A percentile compares a stretch with the other conserved stretches of the same genome.
Evolutionary conservation across 139 green algal species (phyloP).

Genomic region (Volvox africanus): DNA sequence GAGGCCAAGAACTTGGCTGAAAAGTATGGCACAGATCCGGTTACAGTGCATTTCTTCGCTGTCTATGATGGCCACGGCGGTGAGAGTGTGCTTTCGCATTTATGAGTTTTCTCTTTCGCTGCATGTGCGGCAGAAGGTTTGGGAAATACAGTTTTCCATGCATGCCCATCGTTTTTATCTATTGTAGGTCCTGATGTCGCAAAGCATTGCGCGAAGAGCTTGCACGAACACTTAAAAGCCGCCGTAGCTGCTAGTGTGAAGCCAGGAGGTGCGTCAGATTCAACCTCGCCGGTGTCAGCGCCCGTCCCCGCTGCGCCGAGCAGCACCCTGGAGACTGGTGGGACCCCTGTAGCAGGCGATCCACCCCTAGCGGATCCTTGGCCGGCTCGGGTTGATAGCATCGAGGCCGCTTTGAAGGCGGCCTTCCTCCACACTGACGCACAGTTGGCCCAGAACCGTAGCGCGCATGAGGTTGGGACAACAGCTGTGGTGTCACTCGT

Average conservation of each 20-base stretch:
- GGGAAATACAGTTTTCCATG: not conserved
- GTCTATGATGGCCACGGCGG: conserved; percentile 62
- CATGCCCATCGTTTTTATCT: not conserved
- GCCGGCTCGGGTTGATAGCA: conserved; percentile 21
- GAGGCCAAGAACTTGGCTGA: conserved; percentile 1
- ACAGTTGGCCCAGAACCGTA: conserved; percentile 35
- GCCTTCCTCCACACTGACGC: conserved; percentile 44
- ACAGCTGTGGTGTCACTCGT: conserved; percentile 90
- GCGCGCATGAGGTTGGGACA: conserved; percentile 74
- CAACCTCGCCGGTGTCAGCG: not conserved
- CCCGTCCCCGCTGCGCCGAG: not conserved
- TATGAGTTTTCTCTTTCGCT: not conserved
- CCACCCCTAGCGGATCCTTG: not conserved
- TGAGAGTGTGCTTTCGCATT: not conserved
- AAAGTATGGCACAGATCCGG: conserved; percentile 3
- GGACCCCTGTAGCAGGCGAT: not conserved
- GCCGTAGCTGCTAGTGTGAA: conserved; percentile 26
- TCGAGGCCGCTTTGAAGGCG: conserved; percentile 35
- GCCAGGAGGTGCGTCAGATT: not conserved
- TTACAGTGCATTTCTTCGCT: conserved; percentile 55
- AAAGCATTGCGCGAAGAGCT: conserved; percentile 49
- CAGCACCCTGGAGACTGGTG: not conserved
- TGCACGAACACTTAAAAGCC: conserved; percentile 49
- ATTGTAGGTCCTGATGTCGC: conserved; percentile 41
- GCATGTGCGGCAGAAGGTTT: not conserved